A percentile compares a stretch with the other conserved stretches of the same genome.
Conservation (phyloP, 2,329 filamentous ascomycete genomes). For the Calonectria henricotiae region DNA sequence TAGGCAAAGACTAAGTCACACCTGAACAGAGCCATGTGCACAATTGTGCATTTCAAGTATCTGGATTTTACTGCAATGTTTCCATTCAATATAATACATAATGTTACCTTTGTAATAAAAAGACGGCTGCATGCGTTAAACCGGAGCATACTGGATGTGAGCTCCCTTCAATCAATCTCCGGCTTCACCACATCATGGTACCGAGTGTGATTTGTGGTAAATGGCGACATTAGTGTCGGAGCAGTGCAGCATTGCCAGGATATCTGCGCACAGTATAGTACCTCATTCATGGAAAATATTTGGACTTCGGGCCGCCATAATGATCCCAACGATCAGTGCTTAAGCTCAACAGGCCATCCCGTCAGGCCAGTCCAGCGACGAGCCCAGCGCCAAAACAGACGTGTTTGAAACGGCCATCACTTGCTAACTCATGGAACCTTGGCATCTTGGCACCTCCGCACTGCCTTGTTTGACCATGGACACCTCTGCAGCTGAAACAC, state of each 20-base stretch:
- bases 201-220: not conserved
- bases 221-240: not conserved
- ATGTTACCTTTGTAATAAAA: too few species aligned
- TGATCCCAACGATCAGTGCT: not conserved
- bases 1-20: too few species aligned
- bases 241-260: not conserved
- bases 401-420: not conserved
- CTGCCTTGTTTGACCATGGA: not conserved
- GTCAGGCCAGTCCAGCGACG: not conserved
- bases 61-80: too few species aligned
- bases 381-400: not conserved
- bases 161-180: too few species aligned
- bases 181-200: too few species aligned
- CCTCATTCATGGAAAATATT: constrained; percentile 18
- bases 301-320: not conserved
- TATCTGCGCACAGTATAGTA: not conserved
- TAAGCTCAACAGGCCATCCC: not conserved
- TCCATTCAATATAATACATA: too few species aligned
- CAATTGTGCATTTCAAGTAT: too few species aligned
- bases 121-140: too few species aligned
- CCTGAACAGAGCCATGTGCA: too few species aligned
- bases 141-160: too few species aligned
- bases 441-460: not conserved
- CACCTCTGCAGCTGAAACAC: not conserved
- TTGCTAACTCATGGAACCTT: not conserved